Base-by-base conservation (phyloP, 1,139 yeast genomes). In the Candida gigantensis region DNA sequence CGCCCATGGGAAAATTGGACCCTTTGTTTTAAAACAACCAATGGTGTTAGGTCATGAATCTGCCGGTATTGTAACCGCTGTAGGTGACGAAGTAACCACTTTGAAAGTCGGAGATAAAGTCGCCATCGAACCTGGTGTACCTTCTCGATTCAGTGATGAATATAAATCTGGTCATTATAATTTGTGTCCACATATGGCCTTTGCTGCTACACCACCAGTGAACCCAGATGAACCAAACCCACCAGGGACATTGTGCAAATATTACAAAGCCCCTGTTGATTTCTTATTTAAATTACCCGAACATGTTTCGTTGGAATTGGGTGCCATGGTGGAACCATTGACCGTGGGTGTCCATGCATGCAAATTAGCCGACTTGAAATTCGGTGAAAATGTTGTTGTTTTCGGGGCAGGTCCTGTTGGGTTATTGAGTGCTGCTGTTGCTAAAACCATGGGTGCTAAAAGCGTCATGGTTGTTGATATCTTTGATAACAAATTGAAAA, bases 351-450 rank as follows among this genome's bases (percentile, higher is more conserved):
- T 89, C 8, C 95, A 87, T 51, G 92, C 92, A 4, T 73, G 81
- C 42, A 84, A 81, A 57, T 71, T 79, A 41, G 86, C 84, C n/a
- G 72, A 72, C 21, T 68, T 85, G 39, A 71, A 65, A 30, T 79
- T 84, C 46, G 95, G 94, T 43, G 94, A 86, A 44, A 69, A 75
- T 9, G 86, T 83, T 17, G 81, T 81, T 27, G 84, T 89, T 4
- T 84, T 85, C 50, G 97, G 97, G 35, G 96, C 96, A 20, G 97
- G 97, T 9, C 96, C 97, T 7, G 92, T 89, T 44, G 97, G 97
- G 24, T 64, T 89, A 34, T 68, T 89, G 43, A 72, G 83, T 35
- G 95, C 95, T 24, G 77, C 84, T 28, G 83, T 82, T 23, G 95
- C 94, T 14, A 74, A 74, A 39, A 85, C 90, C 10, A 85, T 84